Evolutionary conservation across 1,139 yeast species (phyloP), one percentile per base, ranked within the genome.

Genomic region (Pneumocystis sp.): DNA sequence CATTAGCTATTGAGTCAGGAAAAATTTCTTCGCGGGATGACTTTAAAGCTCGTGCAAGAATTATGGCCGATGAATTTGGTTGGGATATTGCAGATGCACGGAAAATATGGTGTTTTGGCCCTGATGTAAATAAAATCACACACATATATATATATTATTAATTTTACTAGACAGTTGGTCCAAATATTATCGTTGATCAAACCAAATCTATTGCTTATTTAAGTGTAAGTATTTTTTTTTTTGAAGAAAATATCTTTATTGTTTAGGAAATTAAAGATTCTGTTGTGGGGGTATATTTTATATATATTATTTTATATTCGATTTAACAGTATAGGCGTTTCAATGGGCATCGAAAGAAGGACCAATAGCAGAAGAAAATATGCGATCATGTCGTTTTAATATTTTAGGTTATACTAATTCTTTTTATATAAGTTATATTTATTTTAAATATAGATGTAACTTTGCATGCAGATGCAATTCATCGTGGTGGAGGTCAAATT

Each of bases 91-190:
- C 96, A 76, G 98, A 93, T 78, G 98, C 97, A 82, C 90, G 98
- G 87, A 93, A 93, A 95, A 93, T 93, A 79, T 93, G 98, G 98
- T 90, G 97, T 88, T 93, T 93, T 90, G 98, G 98, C 84, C 98
- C 98, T 80, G 98, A 93, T 78, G 97, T 97, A 59, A 29, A 31
- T 29, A 50, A 2, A 44, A 7, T 7, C 4, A 19, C 12, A 50
- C 21, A 45, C 25, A 6, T 21, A 83, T 59, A 17, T 39, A 39
- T 39, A 59, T 59, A 21, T 59, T 15, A 12, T 19, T 59, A 15
- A 39, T 10, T 59, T 59, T 59, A 31, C 12, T 59, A 59, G 61
- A 64, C 67, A 39, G 85, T 84, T 80, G 98, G 98, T 83, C 93
- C 98, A 77, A 93, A 93, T 85, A 82, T 93, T 79, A 97, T 93